A percentile compares a stretch with the other conserved stretches of the same genome.
Evolutionary conservation across 2,329 filamentous ascomycete genomes (phyloP).

Genomic region (Pleurostoma richardsiae): DNA sequence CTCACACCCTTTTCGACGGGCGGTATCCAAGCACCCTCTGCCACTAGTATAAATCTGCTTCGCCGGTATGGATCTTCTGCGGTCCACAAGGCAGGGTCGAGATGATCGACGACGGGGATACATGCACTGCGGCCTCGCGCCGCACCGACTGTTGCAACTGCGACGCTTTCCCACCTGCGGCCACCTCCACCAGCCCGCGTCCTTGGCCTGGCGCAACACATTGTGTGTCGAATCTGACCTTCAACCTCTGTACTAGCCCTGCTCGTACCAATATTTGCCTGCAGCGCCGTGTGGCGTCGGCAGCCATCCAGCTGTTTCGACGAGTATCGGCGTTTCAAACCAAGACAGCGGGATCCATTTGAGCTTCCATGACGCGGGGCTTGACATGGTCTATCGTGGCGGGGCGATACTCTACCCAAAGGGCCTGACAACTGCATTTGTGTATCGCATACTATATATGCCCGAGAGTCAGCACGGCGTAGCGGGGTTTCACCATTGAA

Average conservation of each 20-base stretch:
- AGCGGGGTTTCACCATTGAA: neutral
- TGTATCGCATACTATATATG: neutral
- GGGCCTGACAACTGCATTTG: too few relatives aligned
- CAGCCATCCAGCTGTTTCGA: neutral
- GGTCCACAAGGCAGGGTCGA: too few relatives aligned
- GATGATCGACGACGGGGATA: slow-evolving; percentile 15
- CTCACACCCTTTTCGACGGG: too few relatives aligned
- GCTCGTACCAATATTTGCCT: neutral
- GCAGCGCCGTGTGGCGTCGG: neutral
- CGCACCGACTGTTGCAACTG: slow-evolving; percentile 9
- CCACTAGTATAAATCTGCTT: too few relatives aligned
- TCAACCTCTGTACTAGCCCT: neutral
- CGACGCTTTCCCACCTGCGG: neutral
- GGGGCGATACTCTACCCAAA: too few relatives aligned
- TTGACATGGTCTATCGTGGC: neutral
- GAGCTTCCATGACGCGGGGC: neutral
- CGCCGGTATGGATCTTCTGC: too few relatives aligned
- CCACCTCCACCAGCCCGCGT: neutral
- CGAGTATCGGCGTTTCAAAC: slow-evolving; percentile 1
- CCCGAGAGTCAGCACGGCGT: neutral
- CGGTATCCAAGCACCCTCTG: too few relatives aligned
- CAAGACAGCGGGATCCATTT: neutral
- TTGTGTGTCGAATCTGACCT: slow-evolving; percentile 24
- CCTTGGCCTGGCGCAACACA: slow-evolving; percentile 19
- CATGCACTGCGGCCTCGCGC: slow-evolving; percentile 4